Conservation (phyloP, 345 rosid genomes). For the Hypericum androsaemum region DNA sequence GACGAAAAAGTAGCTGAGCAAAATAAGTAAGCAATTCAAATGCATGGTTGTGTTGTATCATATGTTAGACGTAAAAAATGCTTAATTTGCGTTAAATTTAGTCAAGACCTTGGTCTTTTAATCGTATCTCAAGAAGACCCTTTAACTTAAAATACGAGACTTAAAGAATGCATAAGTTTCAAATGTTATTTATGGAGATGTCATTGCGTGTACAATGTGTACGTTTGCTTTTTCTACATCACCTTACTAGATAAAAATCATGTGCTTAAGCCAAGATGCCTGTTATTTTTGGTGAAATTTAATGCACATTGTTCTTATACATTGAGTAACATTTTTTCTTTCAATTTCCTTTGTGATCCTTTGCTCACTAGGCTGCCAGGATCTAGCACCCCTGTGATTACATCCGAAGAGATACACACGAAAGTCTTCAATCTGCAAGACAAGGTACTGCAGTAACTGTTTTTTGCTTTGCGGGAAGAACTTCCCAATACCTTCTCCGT, state of each 20-base stretch:
- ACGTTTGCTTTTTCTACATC: too few species aligned
- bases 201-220: too few species aligned
- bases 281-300: too few species aligned
- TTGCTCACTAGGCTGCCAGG: constrained; percentile 33
- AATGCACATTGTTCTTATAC: too few species aligned
- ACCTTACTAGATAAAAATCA: too few species aligned
- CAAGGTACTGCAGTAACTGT: constrained; percentile 66
- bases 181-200: too few species aligned
- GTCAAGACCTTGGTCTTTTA: not conserved
- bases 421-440: constrained; percentile 61
- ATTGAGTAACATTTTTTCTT: not conserved
- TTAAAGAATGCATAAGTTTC: too few species aligned
- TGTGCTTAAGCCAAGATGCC: too few species aligned
- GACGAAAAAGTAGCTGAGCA: constrained; percentile 76
- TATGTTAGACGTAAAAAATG: not conserved
- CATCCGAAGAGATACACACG: constrained; percentile 62
- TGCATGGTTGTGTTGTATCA: not conserved
- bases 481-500: too few species aligned
- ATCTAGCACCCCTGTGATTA: constrained; percentile 52
- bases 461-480: too few species aligned
- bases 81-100: not conserved
- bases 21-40: constrained; percentile 40
- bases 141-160: too few species aligned
- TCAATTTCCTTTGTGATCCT: not conserved
- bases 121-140: too few species aligned